Evolutionary conservation across 2,329 filamentous ascomycete genomes (phyloP).

Genomic region (Basipetospora chlamydospora): DNA sequence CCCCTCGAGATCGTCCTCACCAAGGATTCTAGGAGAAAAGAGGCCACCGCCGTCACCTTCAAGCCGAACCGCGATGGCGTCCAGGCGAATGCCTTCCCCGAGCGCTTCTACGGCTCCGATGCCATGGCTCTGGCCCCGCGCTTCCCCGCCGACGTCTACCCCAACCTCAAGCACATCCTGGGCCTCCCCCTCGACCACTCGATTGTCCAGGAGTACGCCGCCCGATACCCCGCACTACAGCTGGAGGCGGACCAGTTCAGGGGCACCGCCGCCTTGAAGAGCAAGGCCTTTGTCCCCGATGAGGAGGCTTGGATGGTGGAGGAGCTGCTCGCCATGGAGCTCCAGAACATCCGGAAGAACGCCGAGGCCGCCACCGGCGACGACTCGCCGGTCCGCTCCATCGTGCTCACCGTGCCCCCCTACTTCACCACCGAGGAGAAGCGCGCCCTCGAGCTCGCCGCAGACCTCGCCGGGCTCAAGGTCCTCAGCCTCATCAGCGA

Average conservation of each 20-base stretch:
- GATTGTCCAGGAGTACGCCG: slow-evolving; percentile 53
- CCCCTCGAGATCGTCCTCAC: slow-evolving; percentile 96
- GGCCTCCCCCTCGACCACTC: slow-evolving; percentile 51
- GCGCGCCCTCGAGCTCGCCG: slow-evolving; percentile 69
- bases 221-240: slow-evolving; percentile 64
- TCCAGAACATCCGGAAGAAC: slow-evolving; percentile 81
- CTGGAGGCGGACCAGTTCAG: slow-evolving; percentile 44
- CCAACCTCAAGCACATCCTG: slow-evolving; percentile 83
- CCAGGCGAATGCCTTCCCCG: slow-evolving; percentile 59
- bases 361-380: slow-evolving; percentile 72
- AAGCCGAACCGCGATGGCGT: slow-evolving; percentile 62
- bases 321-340: slow-evolving; percentile 89
- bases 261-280: slow-evolving; percentile 70
- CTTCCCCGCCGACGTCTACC: slow-evolving; percentile 87
- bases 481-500: slow-evolving; percentile 78
- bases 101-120: slow-evolving; percentile 83
- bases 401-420: slow-evolving; percentile 76
- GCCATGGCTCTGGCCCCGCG: slow-evolving; percentile 74
- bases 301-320: slow-evolving; percentile 67
- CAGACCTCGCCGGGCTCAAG: slow-evolving; percentile 75
- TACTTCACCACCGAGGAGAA: slow-evolving; percentile 89
- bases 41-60: slow-evolving; percentile 80
- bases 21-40: slow-evolving; percentile 95
- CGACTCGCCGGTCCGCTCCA: slow-evolving; percentile 58
- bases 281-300: slow-evolving; percentile 45